Conservation (phyloP, 2,329 filamentous ascomycete species). For the Ophiognomonia clavigignenti-juglandacearum region DNA sequence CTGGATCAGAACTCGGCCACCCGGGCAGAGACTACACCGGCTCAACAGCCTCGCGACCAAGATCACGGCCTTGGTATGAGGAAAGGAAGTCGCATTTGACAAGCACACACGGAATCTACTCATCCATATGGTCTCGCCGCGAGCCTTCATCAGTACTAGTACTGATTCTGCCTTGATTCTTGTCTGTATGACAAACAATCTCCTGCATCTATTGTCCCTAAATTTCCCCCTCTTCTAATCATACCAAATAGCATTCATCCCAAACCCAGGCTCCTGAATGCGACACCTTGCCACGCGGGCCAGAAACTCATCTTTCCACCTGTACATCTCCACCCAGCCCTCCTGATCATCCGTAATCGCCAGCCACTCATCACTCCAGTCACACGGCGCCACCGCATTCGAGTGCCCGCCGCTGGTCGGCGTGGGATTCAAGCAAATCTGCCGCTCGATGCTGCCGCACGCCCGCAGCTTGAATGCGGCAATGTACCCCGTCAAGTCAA, state of each 20-base stretch:
- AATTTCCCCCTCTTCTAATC: constrained; percentile 52
- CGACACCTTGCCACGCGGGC: constrained; percentile 71
- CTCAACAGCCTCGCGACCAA: no score
- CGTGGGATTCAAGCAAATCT: constrained; percentile 78
- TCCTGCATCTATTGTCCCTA: no score
- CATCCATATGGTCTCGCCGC: no score
- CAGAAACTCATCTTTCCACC: constrained; percentile 79
- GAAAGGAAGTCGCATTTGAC: no score
- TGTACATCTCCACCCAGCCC: constrained; percentile 82
- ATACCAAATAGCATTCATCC: constrained; percentile 97
- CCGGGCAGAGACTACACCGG: no score
- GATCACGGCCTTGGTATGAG: no score
- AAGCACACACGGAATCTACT: no score
- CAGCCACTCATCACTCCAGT: constrained; percentile 85
- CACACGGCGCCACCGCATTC: constrained; percentile 80
- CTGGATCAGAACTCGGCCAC: no score
- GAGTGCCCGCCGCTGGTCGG: constrained; percentile 84
- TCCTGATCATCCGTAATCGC: constrained; percentile 85
- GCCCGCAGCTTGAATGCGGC: constrained; percentile 69
- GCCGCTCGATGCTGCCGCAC: constrained; percentile 67
- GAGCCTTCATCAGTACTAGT: no score
- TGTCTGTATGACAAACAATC: no score
- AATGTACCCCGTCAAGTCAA: constrained; percentile 75
- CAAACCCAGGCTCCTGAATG: constrained; percentile 82
- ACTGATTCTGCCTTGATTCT: no score